Evolutionary conservation across 192 early-diverging fungal genomes (phyloP).

Genomic region (Rhizophagus sp.): DNA sequence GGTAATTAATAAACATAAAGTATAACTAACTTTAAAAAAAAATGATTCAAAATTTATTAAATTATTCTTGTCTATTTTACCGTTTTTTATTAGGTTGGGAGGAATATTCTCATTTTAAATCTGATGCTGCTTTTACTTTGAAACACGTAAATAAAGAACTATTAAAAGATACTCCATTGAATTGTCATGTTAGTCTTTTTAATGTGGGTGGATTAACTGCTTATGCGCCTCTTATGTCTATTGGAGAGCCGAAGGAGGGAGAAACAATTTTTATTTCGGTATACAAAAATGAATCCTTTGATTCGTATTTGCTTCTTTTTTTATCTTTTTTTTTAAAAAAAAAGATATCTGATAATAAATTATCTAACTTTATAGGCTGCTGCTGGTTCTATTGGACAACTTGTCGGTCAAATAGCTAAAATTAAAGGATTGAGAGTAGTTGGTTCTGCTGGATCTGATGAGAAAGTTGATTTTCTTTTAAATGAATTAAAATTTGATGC

Average conservation of each 20-base stretch:
- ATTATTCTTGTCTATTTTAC: too few relatives aligned
- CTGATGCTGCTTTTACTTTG: constrained; percentile 56
- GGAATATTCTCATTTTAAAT: constrained; percentile 38
- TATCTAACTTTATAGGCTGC: constrained; percentile 50
- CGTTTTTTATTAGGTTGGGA: constrained; percentile 34
- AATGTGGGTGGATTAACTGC: constrained; percentile 28
- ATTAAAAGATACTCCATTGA: constrained; percentile 30
- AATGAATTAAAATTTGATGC: constrained; percentile 73
- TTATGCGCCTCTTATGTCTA: constrained; percentile 47
- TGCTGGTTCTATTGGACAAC: constrained; percentile 73
- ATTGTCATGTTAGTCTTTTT: constrained; percentile 9
- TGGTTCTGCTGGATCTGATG: constrained; percentile 81
- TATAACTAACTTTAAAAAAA: too few relatives aligned
- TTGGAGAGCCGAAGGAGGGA: constrained; percentile 74
- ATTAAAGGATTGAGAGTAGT: constrained; percentile 77
- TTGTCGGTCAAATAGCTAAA: constrained; percentile 80
- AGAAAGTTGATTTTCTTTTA: constrained; percentile 74
- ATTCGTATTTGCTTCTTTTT: constrained; percentile 58
- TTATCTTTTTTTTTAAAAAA: constrained; percentile 31
- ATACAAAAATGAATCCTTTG: too few relatives aligned
- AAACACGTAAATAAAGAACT: constrained; percentile 80
- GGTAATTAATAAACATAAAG: constrained; percentile 57
- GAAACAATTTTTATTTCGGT: constrained; percentile 49
- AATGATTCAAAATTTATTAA: too few relatives aligned
- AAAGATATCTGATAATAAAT: not conserved